Percentiles rank a stretch among this genome's conserved stretches.
phyloP scores from a whole-genome alignment of 306 rosid genomes.

The Cucumis melo region DNA sequence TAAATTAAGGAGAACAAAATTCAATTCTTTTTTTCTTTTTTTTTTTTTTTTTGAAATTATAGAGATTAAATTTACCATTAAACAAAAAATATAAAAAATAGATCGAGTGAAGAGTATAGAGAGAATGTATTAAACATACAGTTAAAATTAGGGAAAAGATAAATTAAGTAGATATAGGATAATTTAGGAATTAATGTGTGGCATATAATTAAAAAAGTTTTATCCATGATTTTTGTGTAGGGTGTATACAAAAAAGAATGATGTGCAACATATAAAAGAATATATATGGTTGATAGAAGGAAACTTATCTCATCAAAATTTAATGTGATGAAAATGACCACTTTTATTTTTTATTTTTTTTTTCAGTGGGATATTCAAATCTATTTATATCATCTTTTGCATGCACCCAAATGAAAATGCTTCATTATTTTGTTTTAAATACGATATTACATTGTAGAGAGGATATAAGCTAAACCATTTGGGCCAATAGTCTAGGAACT shows the following conservation, averaged over 20 bases:
- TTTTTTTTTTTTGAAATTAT: too few relatives aligned
- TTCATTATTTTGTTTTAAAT: neutral
- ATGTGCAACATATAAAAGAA: neutral
- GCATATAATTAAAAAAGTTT: neutral
- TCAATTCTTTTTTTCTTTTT: too few relatives aligned
- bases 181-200: neutral
- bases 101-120: too few relatives aligned
- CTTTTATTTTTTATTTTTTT: neutral
- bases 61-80: too few relatives aligned
- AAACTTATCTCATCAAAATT: neutral
- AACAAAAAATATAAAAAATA: too few relatives aligned
- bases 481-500: neutral
- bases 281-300: neutral
- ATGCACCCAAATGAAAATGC: neutral
- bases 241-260: too few relatives aligned
- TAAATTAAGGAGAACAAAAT: too few relatives aligned
- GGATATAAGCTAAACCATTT: too few relatives aligned
- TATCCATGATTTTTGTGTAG: neutral
- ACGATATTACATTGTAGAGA: neutral
- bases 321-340: neutral
- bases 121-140: too few relatives aligned
- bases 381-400: neutral
- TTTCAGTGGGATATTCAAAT: neutral
- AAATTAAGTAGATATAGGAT: too few relatives aligned
- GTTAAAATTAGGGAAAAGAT: neutral